These are phyloP conservation scores for Adiantum capillusveneris DNA, from an alignment of 75 land plant genomes.

Conservation along the genomic window DNA sequence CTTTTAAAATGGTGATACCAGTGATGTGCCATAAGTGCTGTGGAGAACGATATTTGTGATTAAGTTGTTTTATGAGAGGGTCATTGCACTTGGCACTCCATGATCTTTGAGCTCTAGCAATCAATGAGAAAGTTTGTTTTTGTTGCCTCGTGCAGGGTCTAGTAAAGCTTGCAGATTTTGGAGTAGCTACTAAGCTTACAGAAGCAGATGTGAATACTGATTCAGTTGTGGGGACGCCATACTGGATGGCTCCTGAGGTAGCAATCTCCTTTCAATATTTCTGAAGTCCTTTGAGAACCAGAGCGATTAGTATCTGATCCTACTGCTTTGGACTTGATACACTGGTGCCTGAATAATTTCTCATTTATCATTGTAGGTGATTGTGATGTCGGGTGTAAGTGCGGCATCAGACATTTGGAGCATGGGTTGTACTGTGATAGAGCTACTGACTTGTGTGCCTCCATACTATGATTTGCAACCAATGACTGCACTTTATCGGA, in stretches of 20 bases:
- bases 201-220: slow-evolving; percentile 97
- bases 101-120: no score
- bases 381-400: slow-evolving; percentile 98
- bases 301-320: no score
- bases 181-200: slow-evolving; percentile 94
- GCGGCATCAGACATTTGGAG: slow-evolving; percentile 99
- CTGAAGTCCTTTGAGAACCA: no score
- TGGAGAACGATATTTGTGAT: no score
- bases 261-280: background rate
- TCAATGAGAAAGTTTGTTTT: no score
- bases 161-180: slow-evolving; percentile 98
- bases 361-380: slow-evolving; percentile 71
- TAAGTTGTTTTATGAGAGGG: no score
- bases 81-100: no score
- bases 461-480: slow-evolving; percentile 97
- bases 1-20: no score
- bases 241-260: slow-evolving; percentile 99
- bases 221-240: slow-evolving; percentile 99
- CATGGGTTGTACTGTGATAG: slow-evolving; percentile 98
- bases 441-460: slow-evolving; percentile 93
- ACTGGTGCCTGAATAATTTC: background rate
- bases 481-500: slow-evolving; percentile 97
- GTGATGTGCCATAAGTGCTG: no score
- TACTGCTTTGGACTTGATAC: background rate
- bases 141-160: slow-evolving; percentile 53